phyloP scores from a whole-genome alignment of 768 basidiomycete genomes.

The Leccinum subtestaceum region DNA sequence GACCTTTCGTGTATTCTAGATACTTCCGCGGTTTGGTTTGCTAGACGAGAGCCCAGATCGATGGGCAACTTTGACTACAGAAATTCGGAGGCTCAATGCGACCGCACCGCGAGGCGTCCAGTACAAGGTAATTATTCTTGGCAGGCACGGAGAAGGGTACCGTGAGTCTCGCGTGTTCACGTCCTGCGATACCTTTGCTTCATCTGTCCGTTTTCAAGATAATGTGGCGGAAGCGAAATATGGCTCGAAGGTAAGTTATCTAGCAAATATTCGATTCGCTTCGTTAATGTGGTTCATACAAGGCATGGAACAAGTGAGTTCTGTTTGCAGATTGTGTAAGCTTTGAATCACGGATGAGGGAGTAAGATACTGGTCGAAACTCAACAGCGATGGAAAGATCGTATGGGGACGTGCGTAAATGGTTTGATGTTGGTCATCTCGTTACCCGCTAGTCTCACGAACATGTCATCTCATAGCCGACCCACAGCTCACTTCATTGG shows the following conservation, averaged over 20 bases:
- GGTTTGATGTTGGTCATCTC: not conserved
- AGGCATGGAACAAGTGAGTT: conserved; percentile 4
- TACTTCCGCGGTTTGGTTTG: conserved; percentile 6
- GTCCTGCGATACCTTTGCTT: not conserved
- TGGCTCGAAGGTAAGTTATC: conserved; percentile 39
- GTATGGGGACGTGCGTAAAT: conserved; percentile 59
- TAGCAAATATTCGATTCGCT: not conserved
- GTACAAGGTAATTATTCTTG: conserved; percentile 57
- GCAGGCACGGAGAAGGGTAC: conserved; percentile 56
- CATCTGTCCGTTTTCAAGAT: conserved; percentile 39
- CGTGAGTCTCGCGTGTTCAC: conserved; percentile 1
- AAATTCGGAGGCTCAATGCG: conserved; percentile 36
- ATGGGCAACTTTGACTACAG: conserved; percentile 44
- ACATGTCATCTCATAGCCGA: not conserved
- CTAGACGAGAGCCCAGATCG: conserved; percentile 34
- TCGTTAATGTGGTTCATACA: not conserved
- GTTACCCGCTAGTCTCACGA: not conserved
- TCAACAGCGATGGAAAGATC: conserved; percentile 49
- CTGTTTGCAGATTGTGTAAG: no score
- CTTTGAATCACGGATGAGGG: not conserved
- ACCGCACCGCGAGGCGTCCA: conserved; percentile 2
- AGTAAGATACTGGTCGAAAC: conserved; percentile 44
- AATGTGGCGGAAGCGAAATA: conserved; percentile 67
- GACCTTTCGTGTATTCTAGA: not conserved
- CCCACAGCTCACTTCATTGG: conserved; percentile 55